Base-by-base conservation (phyloP, 345 rosid genomes). In the Arabidopsis arenosa region DNA sequence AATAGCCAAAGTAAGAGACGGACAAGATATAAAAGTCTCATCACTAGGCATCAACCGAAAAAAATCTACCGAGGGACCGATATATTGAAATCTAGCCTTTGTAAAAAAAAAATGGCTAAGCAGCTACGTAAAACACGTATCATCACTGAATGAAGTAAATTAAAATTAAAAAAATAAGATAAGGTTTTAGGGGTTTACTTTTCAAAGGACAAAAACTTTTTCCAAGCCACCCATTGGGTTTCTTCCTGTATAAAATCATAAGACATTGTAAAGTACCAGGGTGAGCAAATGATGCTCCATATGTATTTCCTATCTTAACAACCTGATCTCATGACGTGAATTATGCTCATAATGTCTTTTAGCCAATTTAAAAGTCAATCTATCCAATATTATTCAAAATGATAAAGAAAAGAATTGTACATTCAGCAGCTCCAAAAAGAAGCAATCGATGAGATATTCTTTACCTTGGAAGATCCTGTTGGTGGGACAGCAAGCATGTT, bases 401-500 rank as follows among this genome's bases (percentile, higher is more conserved):
- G 18, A 64, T 23, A 12, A 15, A 43, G 53, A 37, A 0, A 18
- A 18, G 28, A 30, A 64, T 18, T 18, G 36, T 59, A 41, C 58
- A 39, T 40, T 60, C 35, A 49, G 44, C 62, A 67, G 62, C 41
- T 69, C 60, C 67, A 41, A 55, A 57, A 41, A 14, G 52, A 69
- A 63, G 33, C 71, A 77, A 59, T 66, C 58, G 30, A 48, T 28
- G 80, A 7, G 47, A 77, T 76, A 61, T 76, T 83, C 0, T 58
- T 59, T 33, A 80, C 97, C 95, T 92, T 90, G 84, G 70, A 66
- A 75, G 89, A 84, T 70, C 89, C 92, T 51, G 87, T 84, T 63
- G 99, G 97, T 72, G 96, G 96, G 18, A 90, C 90, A 76, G 97
- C 96, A 71, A 92, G 93, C 89, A 88, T 84, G 80, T 88, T 92